phyloP scores from a whole-genome alignment of 345 rosid genomes.

The Streptanthus diversifolius region DNA sequence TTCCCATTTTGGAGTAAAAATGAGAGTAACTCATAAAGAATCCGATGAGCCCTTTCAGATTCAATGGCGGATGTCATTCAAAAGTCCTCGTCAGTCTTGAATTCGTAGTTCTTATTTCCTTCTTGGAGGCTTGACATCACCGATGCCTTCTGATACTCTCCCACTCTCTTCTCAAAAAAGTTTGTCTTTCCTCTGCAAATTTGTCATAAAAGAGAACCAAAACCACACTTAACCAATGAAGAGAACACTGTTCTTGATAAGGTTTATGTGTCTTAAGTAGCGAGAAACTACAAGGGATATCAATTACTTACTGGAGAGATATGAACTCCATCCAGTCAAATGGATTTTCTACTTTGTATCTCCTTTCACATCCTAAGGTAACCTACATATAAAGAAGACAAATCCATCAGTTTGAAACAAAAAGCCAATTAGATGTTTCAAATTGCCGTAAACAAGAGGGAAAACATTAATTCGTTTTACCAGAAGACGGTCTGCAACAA shows the following conservation, averaged over 20 bases:
- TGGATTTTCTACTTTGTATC: slow-evolving; percentile 70
- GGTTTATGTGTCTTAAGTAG: not conserved
- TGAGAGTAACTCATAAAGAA: not conserved
- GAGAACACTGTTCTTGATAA: not conserved
- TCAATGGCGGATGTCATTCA: slow-evolving; percentile 4
- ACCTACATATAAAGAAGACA: slow-evolving; percentile 41
- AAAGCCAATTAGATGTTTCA: not conserved
- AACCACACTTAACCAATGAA: slow-evolving; percentile 5
- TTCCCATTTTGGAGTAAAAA: not conserved
- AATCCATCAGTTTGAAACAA: not conserved
- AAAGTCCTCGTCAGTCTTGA: slow-evolving; percentile 77
- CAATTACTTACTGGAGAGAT: slow-evolving; percentile 73
- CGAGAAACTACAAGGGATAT: not conserved
- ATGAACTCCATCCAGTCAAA: slow-evolving; percentile 99
- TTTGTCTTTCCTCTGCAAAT: slow-evolving; percentile 71
- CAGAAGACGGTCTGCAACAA: slow-evolving; percentile 88
- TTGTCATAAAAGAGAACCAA: slow-evolving; percentile 12
- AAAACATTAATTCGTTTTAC: slow-evolving; percentile 32
- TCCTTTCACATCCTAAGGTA: slow-evolving; percentile 61
- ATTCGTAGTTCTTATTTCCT: slow-evolving; percentile 57
- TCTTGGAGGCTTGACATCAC: slow-evolving; percentile 74
- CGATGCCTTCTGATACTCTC: slow-evolving; percentile 89
- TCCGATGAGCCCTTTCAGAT: slow-evolving; percentile 9
- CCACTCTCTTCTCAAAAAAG: slow-evolving; percentile 88
- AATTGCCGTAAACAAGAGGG: not conserved